Base-by-base conservation (phyloP, 306 rosid species). In the Fragaria nilgerrensis region DNA sequence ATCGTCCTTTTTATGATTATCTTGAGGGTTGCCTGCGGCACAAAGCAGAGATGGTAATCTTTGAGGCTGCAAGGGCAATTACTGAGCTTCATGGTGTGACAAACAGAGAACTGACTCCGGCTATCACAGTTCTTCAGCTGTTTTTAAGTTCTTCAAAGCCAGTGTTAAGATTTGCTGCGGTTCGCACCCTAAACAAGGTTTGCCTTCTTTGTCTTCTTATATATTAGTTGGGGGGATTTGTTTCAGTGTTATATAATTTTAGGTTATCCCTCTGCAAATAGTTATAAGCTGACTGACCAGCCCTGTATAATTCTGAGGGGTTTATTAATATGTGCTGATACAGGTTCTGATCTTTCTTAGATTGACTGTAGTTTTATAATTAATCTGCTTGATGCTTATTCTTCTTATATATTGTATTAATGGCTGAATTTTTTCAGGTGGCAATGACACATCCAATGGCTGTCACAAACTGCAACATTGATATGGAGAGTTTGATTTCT, bases 391-490 rank as follows among this genome's bases (percentile, higher is more conserved):
- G n/a, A 29, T 59, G 49, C 61, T 67, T 15, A 39, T 75, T 25
- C 39, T 45, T 62, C 67, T 53, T 20, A 29, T 76, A 16, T 32
- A 5, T 48, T 50, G 29, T 14, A 23, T 43, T 25, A 16, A 84
- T 53, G 2, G 45, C 27, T 82, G 79, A 77, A 80, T 37, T 14
- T 80, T 77, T 78, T 77, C 91, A 95, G 97, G 99, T 95, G 82
- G 99, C 99, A 82, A 95, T 95, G 99, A 87, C 96, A 53, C 97
- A 95, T 86, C 98, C 99, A 84, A 87, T 92, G 99, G 97, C 97
- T 20, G 99, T 95, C 82, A 95, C 99, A 11, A 95, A 95, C 88
- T 95, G 99, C 89, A 95, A 95, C 82, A 95, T 95, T 75, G 99
- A 92, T 72, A 95, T 95, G 98, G 97, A 95, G 83, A 95, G 97